These are phyloP conservation scores for Stephanodiscus triporus DNA, from an alignment of 108 stramenopile species.

Conservation along the genomic window DNA sequence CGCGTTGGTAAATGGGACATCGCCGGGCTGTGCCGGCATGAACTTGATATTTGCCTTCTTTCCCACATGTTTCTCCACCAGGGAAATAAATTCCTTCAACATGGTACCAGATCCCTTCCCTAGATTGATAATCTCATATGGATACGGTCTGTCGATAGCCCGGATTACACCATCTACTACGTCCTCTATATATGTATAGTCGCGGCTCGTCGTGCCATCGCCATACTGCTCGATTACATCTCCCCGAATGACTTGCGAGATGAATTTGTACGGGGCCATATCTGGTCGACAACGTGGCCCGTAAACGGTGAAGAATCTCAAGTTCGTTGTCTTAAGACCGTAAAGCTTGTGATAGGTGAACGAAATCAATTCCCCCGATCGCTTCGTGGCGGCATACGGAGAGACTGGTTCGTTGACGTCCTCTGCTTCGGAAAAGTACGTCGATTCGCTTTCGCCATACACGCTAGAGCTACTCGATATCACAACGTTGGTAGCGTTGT, in stretches of 20 bases:
- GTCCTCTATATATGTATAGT: conserved; percentile 94
- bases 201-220: conserved; percentile 86
- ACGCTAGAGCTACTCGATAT: conserved; percentile 90
- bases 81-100: conserved; percentile 80
- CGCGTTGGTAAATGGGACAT: conserved; percentile 93
- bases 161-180: conserved; percentile 91
- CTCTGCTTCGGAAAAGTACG: conserved; percentile 90
- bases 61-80: conserved; percentile 81
- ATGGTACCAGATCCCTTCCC: conserved; percentile 87
- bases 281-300: conserved; percentile 88
- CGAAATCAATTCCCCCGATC: conserved; percentile 89
- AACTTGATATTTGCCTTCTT: conserved; percentile 78
- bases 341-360: conserved; percentile 93
- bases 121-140: conserved; percentile 92
- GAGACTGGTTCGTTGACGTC: conserved; percentile 85
- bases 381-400: conserved; percentile 92
- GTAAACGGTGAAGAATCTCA: conserved; percentile 97
- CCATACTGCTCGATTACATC: conserved; percentile 81
- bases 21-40: conserved; percentile 92
- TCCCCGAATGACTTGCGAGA: conserved; percentile 67
- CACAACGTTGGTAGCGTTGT: conserved; percentile 83
- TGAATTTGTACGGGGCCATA: conserved; percentile 90
- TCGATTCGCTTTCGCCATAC: conserved; percentile 88
- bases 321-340: conserved; percentile 78
- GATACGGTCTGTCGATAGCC: conserved; percentile 83